These are phyloP conservation scores for Apiospora aurea DNA, from an alignment of 2,329 filamentous ascomycete genomes.

Conservation along the genomic window DNA sequence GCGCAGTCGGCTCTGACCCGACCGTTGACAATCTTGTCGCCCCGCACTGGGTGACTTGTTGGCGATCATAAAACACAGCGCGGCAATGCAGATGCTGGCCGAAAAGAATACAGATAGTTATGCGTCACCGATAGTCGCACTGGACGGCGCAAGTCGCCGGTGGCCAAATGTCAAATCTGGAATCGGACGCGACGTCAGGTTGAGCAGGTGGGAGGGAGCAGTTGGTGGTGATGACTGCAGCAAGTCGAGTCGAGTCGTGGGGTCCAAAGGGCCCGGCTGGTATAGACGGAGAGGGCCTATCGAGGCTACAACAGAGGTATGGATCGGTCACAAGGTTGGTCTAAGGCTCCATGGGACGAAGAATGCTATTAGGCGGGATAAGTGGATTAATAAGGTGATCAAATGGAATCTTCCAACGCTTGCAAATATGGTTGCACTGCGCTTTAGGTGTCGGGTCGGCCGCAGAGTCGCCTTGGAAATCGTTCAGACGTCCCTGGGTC, in stretches of 20 bases:
- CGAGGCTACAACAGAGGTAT: constrained; percentile 14
- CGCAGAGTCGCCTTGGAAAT: constrained; percentile 8
- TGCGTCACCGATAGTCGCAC: not conserved
- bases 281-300: constrained; percentile 13
- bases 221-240: constrained; percentile 14
- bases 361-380: constrained; percentile 20
- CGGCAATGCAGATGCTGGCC: not conserved
- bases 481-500: not conserved
- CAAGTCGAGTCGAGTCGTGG: constrained; percentile 18
- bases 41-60: constrained; percentile 2
- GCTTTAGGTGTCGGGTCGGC: constrained; percentile 13
- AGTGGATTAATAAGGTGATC: constrained; percentile 20
- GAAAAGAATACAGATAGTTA: not conserved
- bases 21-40: constrained; percentile 10
- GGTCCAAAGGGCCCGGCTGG: constrained; percentile 10
- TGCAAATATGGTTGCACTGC: constrained; percentile 12
- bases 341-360: constrained; percentile 13
- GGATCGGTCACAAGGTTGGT: constrained; percentile 14
- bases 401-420: constrained; percentile 14
- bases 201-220: not conserved
- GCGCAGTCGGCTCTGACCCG: constrained; percentile 1
- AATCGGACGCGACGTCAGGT: not conserved
- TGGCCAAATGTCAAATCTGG: not conserved
- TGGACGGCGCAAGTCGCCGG: constrained; percentile 1
- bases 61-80: constrained; percentile 10